phyloP scores from a whole-genome alignment of 179 eudicot genomes.

The Carnegiea gigantea region DNA sequence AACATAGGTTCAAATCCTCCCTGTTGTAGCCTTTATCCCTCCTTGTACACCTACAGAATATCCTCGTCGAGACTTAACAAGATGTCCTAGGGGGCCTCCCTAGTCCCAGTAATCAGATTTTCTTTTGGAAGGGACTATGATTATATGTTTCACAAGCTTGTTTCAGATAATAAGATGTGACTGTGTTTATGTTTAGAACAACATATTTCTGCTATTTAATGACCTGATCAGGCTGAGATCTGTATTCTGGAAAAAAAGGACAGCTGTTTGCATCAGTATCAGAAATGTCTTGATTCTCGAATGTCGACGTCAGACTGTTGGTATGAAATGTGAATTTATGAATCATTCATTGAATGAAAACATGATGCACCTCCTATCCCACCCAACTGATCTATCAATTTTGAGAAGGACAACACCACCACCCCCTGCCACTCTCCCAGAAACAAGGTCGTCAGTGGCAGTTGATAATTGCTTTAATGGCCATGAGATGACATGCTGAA shows the following conservation, averaged over 20 bases:
- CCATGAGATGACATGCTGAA: background rate
- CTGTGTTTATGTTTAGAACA: background rate
- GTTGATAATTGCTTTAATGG: background rate
- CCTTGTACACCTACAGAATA: background rate
- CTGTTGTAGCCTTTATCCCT: background rate
- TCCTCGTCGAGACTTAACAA: background rate
- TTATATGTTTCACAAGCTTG: background rate
- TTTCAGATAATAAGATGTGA: background rate
- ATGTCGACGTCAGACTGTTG: background rate
- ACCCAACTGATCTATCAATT: background rate
- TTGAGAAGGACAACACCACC: background rate
- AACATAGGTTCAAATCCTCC: too few species aligned
- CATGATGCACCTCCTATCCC: background rate
- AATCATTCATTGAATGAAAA: background rate
- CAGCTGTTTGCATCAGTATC: too few species aligned
- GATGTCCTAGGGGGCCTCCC: too few species aligned
- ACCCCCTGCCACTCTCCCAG: background rate
- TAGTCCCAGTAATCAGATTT: background rate
- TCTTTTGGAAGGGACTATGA: background rate
- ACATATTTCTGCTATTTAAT: too few species aligned
- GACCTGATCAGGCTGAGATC: too few species aligned
- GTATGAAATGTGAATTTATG: background rate
- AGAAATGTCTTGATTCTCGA: background rate
- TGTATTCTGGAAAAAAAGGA: too few species aligned
- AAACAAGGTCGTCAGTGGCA: background rate